phyloP scores from a whole-genome alignment of 2,329 filamentous ascomycete species.

The Colletotrichum melonis region DNA sequence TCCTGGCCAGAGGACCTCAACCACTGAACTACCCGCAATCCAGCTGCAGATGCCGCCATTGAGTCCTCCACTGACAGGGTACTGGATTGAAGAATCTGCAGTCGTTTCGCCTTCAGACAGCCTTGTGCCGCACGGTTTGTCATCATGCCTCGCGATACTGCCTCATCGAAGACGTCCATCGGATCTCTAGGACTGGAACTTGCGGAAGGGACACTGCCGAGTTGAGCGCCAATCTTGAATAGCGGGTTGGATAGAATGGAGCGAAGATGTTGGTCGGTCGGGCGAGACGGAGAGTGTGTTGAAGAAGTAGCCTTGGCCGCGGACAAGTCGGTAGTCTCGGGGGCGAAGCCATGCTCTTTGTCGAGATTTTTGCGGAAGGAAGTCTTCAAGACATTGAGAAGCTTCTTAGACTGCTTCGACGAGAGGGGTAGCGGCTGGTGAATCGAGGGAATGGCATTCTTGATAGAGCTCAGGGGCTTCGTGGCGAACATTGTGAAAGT shows the following conservation, averaged over 20 bases:
- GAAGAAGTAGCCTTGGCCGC: constrained; percentile 23
- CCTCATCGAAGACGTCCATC: constrained; percentile 67
- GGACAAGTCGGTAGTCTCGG: constrained; percentile 41
- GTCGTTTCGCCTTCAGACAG: constrained; percentile 61
- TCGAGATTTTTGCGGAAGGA: constrained; percentile 71
- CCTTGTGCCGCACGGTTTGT: constrained; percentile 63
- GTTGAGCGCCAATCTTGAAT: constrained; percentile 54
- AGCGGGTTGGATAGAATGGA: constrained; percentile 68
- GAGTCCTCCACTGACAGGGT: constrained; percentile 45
- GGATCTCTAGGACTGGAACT: constrained; percentile 52
- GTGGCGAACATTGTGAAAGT: constrained; percentile 47
- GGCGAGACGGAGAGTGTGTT: constrained; percentile 39
- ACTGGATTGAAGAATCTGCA: constrained; percentile 51
- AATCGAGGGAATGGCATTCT: constrained; percentile 54
- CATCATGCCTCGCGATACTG: constrained; percentile 68
- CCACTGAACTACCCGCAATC: constrained; percentile 63
- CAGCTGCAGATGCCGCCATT: constrained; percentile 57
- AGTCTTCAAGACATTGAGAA: constrained; percentile 66
- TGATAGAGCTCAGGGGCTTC: constrained; percentile 50
- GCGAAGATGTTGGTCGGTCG: constrained; percentile 63
- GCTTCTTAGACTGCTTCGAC: constrained; percentile 62
- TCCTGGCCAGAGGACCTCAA: constrained; percentile 63
- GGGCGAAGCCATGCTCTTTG: constrained; percentile 62
- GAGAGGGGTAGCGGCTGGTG: constrained; percentile 66
- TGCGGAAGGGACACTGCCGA: constrained; percentile 12